Evolutionary conservation across 306 rosid species (phyloP), one percentile per base, ranked within the genome.

Genomic region (Abrus pulchellus): DNA sequence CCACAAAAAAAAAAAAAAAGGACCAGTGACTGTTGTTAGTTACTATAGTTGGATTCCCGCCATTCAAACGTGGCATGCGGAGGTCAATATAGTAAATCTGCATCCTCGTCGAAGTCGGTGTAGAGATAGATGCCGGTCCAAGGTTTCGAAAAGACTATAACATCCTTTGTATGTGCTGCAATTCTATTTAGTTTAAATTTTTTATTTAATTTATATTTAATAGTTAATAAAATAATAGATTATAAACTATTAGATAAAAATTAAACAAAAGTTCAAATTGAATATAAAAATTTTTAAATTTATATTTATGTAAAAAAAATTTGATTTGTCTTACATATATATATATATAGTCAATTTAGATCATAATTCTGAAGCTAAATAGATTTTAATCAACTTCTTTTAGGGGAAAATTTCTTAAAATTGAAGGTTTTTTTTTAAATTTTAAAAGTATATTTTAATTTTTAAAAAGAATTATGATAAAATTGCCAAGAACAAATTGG

Each of bases 21-120:
- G 2, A 5, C 5, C 5, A 68, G 74, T 10, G 56, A 27, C 55
- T 28, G 28, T 44, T 74, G 43, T 49, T 27, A 56, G 56, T 71
- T 57, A 28, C 3, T 20, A 0, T 33, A 14, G 65, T 80, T 1
- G 11, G 57, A 64, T 40, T 47, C 67, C 79, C 74, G 84, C 84
- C 40, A 50, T 41, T 38, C 12, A n/a, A 76, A 29, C 2, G 57
- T 30, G 74, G 41, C n/a, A 60, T 5, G 61, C 11, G 60, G 54
- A 70, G 88, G 90, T 74, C 52, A 81, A 41, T 13, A 78, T 48
- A 34, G 88, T 65, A 84, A 84, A 62, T 74, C 6, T 3, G 5
- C 7, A 1, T 50, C 9, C 6, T 13, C 11, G 0, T 4, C 2
- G 20, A 38, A 64, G 84, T 78, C 80, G 88, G 86, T 78, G 86